phyloP scores from a whole-genome alignment of 1,139 yeast species.

The Trichomonascaceae sp. region DNA sequence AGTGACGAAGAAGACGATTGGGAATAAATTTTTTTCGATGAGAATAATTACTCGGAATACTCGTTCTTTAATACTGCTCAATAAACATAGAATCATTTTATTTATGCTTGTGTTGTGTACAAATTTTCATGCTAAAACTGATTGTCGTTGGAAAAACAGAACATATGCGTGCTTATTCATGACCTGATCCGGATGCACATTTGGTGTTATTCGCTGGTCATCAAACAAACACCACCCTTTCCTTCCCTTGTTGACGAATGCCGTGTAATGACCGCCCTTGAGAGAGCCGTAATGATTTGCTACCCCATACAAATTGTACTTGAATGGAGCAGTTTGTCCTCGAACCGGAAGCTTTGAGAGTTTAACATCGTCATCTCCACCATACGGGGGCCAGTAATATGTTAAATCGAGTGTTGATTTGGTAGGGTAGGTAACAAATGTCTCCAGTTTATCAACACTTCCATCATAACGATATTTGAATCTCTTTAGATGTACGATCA shows the following conservation, averaged over 20 bases:
- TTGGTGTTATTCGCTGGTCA: constrained; percentile 52
- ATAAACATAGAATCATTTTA: neutral
- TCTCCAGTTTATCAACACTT: constrained; percentile 48
- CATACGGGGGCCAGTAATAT: constrained; percentile 62
- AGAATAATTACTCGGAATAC: neutral
- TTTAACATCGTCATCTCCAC: constrained; percentile 30
- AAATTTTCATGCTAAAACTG: constrained; percentile 1
- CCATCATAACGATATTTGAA: constrained; percentile 44
- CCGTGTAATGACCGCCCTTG: constrained; percentile 88
- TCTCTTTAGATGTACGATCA: constrained; percentile 74
- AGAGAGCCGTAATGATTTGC: constrained; percentile 83
- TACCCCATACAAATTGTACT: constrained; percentile 73
- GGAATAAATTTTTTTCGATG: constrained; percentile 43
- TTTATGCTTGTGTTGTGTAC: neutral
- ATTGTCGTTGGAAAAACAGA: constrained; percentile 42
- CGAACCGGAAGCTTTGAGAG: constrained; percentile 55
- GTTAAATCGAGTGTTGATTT: constrained; percentile 57
- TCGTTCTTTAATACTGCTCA: neutral
- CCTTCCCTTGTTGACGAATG: constrained; percentile 63
- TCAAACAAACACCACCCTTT: constrained; percentile 73
- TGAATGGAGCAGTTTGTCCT: constrained; percentile 75
- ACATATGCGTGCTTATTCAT: constrained; percentile 68
- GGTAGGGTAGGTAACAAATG: constrained; percentile 56
- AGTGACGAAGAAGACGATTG: constrained; percentile 49
- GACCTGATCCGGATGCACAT: constrained; percentile 40